These are phyloP conservation scores for Candida lessepsii DNA, from an alignment of 805 yeast species.

Conservation along the genomic window DNA sequence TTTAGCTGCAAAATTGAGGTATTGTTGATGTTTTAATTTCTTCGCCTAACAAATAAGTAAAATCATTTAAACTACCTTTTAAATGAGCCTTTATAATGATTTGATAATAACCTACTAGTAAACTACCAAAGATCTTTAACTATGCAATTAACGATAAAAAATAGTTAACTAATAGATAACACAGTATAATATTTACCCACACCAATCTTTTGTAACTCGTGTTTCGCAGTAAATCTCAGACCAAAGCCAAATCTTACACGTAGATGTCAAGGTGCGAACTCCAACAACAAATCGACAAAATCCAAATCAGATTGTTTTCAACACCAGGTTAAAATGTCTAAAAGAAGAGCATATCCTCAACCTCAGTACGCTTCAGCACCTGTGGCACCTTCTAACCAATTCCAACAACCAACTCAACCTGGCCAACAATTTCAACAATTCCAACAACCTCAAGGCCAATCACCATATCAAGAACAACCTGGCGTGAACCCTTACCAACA, in stretches of 20 bases:
- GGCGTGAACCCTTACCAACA: background rate
- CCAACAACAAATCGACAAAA: slow-evolving; percentile 6
- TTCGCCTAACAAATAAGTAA: too few relatives aligned
- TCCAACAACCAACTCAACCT: slow-evolving; percentile 7
- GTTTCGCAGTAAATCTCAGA: background rate
- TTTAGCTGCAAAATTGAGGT: too few relatives aligned
- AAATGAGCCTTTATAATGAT: too few relatives aligned
- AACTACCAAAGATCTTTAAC: too few relatives aligned
- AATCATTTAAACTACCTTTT: too few relatives aligned
- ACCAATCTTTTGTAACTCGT: too few relatives aligned
- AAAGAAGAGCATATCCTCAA: slow-evolving; percentile 49
- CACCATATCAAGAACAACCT: slow-evolving; percentile 2
- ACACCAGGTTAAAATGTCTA: slow-evolving; percentile 15
- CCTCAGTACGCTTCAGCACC: slow-evolving; percentile 40
- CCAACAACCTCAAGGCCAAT: slow-evolving; percentile 24
- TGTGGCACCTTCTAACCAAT: slow-evolving; percentile 17
- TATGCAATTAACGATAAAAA: too few relatives aligned
- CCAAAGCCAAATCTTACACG: slow-evolving; percentile 1
- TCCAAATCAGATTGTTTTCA: background rate
- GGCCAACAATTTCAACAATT: slow-evolving; percentile 7
- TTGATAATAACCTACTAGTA: too few relatives aligned
- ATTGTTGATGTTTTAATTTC: too few relatives aligned
- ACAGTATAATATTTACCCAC: too few relatives aligned
- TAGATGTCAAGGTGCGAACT: background rate
- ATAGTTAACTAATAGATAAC: too few relatives aligned